Percentiles rank a stretch among this genome's conserved stretches.
These are phyloP conservation scores for Angomonas ambiguus DNA, from an alignment of 208 protist species.

Conservation along the genomic window DNA sequence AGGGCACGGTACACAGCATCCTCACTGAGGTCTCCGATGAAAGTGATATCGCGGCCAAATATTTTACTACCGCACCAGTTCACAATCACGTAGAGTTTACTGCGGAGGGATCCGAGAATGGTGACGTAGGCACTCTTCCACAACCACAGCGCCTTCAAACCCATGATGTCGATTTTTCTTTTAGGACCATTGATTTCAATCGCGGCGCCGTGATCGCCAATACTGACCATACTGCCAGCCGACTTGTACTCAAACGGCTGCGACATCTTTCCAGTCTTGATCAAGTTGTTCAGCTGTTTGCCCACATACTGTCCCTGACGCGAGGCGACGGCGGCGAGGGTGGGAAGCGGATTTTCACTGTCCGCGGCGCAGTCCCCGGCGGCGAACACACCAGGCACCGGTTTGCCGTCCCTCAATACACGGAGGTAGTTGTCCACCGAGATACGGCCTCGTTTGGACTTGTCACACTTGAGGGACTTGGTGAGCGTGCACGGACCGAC, in stretches of 20 bases:
- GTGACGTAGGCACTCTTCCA: slow-evolving; percentile 87
- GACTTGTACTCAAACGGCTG: slow-evolving; percentile 70
- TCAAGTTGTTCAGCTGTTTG: slow-evolving; percentile 52
- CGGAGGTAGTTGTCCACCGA: slow-evolving; percentile 64
- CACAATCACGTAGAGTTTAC: slow-evolving; percentile 78
- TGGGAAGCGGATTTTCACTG: slow-evolving; percentile 52
- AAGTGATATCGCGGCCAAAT: slow-evolving; percentile 83
- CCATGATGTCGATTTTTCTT: slow-evolving; percentile 61
- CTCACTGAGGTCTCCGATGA: slow-evolving; percentile 79
- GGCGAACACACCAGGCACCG: slow-evolving; percentile 75
- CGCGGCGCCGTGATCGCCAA: slow-evolving; percentile 65
- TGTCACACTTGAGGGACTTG: slow-evolving; percentile 67
- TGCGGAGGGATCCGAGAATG: slow-evolving; percentile 75
- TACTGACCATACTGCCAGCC: slow-evolving; percentile 75
- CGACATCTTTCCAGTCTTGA: slow-evolving; percentile 20
- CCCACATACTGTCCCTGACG: slow-evolving; percentile 79
- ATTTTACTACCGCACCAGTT: slow-evolving; percentile 78
- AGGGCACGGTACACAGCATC: slow-evolving; percentile 57
- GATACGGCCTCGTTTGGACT: slow-evolving; percentile 60
- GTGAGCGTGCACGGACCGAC: slow-evolving; percentile 75
- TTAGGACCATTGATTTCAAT: slow-evolving; percentile 54
- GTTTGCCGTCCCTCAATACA: slow-evolving; percentile 58
- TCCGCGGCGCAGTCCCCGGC: slow-evolving; percentile 80
- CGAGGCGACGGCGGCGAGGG: slow-evolving; percentile 76
- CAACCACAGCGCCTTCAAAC: slow-evolving; percentile 70